These are phyloP conservation scores for Acacia confusa DNA, from an alignment of 306 rosid genomes.

Conservation along the genomic window DNA sequence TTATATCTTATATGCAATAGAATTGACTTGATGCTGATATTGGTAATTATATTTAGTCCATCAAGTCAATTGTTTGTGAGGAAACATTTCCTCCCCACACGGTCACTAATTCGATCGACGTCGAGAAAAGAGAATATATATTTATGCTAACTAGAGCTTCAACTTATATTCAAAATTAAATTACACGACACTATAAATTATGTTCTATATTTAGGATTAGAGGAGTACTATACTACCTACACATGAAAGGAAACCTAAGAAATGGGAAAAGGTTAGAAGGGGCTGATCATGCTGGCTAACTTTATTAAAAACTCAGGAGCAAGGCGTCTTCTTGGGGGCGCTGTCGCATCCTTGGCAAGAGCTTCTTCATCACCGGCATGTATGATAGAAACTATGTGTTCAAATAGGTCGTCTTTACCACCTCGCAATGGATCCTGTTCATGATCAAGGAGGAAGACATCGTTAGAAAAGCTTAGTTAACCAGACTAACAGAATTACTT, in stretches of 20 bases:
- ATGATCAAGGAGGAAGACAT: constrained; percentile 15
- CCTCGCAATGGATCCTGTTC: constrained; percentile 95
- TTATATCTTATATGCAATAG: too few species aligned
- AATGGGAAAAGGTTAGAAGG: background rate
- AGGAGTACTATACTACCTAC: background rate
- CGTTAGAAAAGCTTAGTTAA: background rate
- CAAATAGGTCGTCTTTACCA: constrained; percentile 81
- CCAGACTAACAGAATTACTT: background rate
- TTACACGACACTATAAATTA: background rate
- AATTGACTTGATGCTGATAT: background rate
- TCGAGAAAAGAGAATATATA: too few species aligned
- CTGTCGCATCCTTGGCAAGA: constrained; percentile 60
- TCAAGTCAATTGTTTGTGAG: too few species aligned
- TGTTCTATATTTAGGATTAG: too few species aligned
- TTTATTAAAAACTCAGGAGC: constrained; percentile 82
- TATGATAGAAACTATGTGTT: constrained; percentile 56
- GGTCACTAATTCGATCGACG: too few species aligned
- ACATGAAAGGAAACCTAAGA: background rate
- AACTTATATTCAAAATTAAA: background rate
- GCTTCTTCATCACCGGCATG: constrained; percentile 77
- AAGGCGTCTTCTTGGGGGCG: constrained; percentile 73
- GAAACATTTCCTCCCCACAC: too few species aligned
- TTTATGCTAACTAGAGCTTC: background rate
- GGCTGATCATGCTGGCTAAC: constrained; percentile 64
- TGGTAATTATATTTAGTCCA: too few species aligned